A percentile compares a stretch with the other conserved stretches of the same genome.
These are phyloP conservation scores for Hypoxylon cercidicola DNA, from an alignment of 495 filamentous ascomycete species.

Conservation along the genomic window DNA sequence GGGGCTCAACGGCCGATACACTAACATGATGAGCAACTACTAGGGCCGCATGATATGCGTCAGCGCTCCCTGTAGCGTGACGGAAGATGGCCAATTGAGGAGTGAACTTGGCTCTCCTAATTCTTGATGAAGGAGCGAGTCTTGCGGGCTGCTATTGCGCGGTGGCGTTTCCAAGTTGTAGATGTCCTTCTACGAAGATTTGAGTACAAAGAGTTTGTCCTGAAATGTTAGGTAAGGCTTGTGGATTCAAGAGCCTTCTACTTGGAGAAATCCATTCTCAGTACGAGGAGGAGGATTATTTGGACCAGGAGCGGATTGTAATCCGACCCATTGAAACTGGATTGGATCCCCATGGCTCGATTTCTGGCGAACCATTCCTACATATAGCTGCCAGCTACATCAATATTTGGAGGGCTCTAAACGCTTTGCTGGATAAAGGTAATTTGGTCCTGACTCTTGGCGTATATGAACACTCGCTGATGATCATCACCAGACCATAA, in stretches of 20 bases:
- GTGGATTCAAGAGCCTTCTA: not conserved
- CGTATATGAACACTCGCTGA: not conserved
- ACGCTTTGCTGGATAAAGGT: not conserved
- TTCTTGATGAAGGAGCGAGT: too few relatives aligned
- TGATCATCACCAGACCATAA: not conserved
- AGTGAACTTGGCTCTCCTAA: too few relatives aligned
- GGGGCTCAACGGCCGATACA: too few relatives aligned
- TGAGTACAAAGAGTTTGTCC: not conserved
- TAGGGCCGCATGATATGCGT: too few relatives aligned
- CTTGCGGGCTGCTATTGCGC: not conserved
- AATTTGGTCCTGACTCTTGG: not conserved
- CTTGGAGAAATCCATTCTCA: not conserved
- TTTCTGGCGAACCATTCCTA: not conserved
- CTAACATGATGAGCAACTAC: too few relatives aligned
- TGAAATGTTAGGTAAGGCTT: not conserved
- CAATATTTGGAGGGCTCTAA: not conserved
- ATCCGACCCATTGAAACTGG: not conserved
- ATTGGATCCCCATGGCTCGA: not conserved
- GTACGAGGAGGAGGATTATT: not conserved
- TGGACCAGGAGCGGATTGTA: not conserved
- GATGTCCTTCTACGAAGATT: not conserved
- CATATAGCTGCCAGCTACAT: not conserved
- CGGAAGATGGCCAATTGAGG: too few relatives aligned
- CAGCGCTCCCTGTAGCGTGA: too few relatives aligned
- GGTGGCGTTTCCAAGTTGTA: not conserved